Evolutionary conservation across 768 basidiomycete genomes (phyloP), one percentile per base, ranked within the genome.

Genomic region (Kondoa malvinella): DNA sequence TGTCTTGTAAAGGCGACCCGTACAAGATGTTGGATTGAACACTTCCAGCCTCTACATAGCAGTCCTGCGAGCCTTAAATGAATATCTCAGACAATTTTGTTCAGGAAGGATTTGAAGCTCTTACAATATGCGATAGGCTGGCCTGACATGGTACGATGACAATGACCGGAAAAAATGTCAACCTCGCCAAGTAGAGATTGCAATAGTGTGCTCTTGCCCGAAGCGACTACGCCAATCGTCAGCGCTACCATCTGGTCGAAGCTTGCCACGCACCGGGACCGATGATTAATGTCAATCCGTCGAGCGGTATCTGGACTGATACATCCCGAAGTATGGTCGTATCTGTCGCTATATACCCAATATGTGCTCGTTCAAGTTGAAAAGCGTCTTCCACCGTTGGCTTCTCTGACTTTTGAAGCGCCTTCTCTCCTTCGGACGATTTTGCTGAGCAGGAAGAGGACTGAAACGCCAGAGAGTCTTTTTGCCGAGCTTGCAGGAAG

Each of bases 11-110:
- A 21, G 68, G 8, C 8, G 8, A 30, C 14, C 31, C 27, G 27
- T 68, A 69, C 25, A 62, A 60, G 33, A 69, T 68, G 30, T 69
- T 69, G 40, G 8, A 8, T 50, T 21, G 40, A 8, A 50, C 40
- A 50, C 21, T 50, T 8, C 40, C 40, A 50, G 8, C 40, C 21
- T 50, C 12, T 8, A 50, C 21, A 50, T 50, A 50, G 40, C 12
- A 21, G 21, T 50, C 40, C 21, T 50, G 40, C 8, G 40, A 50
- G 40, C 40, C 40, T 50, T 50, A 8, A 50, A 50, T 21, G n/a
- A 50, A 8, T 8, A 50, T 50, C 12, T 8, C 12, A 50, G 12
- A 50, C 8, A 21, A 21, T 8, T 8, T 50, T 21, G 21, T 8
- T 50, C 21, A 8, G 40, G 8, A 50, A 50, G 8, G 40, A 50